These are phyloP conservation scores for Eucalyptus sp. DNA, from an alignment of 345 rosid genomes.

Conservation along the genomic window DNA sequence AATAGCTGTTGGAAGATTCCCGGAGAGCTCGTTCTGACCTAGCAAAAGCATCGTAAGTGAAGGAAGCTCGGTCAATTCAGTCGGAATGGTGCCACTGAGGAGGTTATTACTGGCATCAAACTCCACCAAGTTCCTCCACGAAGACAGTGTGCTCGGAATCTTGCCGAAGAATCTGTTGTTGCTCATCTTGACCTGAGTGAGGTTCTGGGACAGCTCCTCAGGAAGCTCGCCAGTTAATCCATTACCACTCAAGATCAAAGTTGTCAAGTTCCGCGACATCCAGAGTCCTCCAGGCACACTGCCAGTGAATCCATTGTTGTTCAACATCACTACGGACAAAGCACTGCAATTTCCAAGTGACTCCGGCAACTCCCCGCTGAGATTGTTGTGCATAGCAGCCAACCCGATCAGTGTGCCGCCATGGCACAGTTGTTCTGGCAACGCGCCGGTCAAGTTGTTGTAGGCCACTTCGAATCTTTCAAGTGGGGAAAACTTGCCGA, in stretches of 20 bases:
- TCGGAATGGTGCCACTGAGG: conserved; percentile 30
- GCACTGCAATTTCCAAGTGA: conserved; percentile 39
- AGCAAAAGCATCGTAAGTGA: conserved; percentile 17
- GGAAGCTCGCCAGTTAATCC: conserved; percentile 49
- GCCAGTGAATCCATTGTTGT: conserved; percentile 27
- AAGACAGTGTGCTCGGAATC: conserved; percentile 16
- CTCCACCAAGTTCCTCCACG: conserved; percentile 20
- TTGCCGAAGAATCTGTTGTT: conserved; percentile 38
- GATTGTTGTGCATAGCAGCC: conserved; percentile 24
- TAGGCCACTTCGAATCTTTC: conserved; percentile 17
- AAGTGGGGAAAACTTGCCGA: conserved; percentile 31
- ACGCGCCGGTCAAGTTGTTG: conserved; percentile 27
- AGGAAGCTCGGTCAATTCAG: conserved; percentile 32
- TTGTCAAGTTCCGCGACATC: conserved; percentile 10
- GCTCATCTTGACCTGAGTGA: conserved; percentile 18
- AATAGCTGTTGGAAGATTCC: conserved; percentile 29
- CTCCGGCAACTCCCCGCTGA: conserved; percentile 39
- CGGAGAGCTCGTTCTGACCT: conserved; percentile 35
- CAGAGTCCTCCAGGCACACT: conserved; percentile 39
- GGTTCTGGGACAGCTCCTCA: conserved; percentile 9
- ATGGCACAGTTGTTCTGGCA: conserved; percentile 40
- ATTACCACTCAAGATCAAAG: conserved; percentile 14
- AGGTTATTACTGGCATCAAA: conserved; percentile 43
- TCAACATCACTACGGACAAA: background rate
- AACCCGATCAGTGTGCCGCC: conserved; percentile 30